Evolutionary conservation across 352 stramenopile species (phyloP).

Genomic region (Pythium grandisporangium): DNA sequence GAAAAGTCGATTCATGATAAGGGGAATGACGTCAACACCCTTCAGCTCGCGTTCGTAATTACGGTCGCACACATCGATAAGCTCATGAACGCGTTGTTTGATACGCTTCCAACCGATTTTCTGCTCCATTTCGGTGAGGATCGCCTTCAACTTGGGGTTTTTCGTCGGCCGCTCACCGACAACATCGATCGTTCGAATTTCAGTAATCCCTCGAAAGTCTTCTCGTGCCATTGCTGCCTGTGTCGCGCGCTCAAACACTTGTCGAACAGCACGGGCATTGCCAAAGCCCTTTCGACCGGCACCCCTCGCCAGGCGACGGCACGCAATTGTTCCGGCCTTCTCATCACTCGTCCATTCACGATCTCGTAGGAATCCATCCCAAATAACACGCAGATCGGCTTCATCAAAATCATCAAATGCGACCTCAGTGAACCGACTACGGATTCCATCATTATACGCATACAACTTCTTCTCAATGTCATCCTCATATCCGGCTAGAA

Average conservation of each 20-base stretch:
- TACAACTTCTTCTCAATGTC: conserved; percentile 92
- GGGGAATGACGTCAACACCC: conserved; percentile 37
- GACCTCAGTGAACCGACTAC: conserved; percentile 79
- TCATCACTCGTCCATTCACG: conserved; percentile 39
- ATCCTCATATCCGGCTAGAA: conserved; percentile 89
- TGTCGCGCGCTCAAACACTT: conserved; percentile 60
- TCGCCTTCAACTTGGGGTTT: conserved; percentile 53
- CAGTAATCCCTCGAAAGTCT: conserved; percentile 46
- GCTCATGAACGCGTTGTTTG: conserved; percentile 62
- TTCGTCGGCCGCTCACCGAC: conserved; percentile 67
- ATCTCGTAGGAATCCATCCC: conserved; percentile 32
- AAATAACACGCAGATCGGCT: conserved; percentile 75
- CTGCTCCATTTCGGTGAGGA: conserved; percentile 47
- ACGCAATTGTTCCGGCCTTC: conserved; percentile 46
- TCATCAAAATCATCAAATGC: conserved; percentile 90
- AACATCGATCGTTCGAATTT: conserved; percentile 56
- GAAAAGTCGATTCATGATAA: conserved; percentile 85
- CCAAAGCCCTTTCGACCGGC: conserved; percentile 77
- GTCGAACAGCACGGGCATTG: conserved; percentile 74
- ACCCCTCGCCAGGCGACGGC: conserved; percentile 47
- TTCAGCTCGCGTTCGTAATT: conserved; percentile 84
- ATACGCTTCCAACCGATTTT: conserved; percentile 77
- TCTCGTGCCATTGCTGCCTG: conserved; percentile 56
- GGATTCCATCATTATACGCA: conserved; percentile 84
- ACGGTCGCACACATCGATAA: conserved; percentile 67